phyloP scores from a whole-genome alignment of 2,329 filamentous ascomycete genomes.

The Albophoma yamanashiensis region DNA sequence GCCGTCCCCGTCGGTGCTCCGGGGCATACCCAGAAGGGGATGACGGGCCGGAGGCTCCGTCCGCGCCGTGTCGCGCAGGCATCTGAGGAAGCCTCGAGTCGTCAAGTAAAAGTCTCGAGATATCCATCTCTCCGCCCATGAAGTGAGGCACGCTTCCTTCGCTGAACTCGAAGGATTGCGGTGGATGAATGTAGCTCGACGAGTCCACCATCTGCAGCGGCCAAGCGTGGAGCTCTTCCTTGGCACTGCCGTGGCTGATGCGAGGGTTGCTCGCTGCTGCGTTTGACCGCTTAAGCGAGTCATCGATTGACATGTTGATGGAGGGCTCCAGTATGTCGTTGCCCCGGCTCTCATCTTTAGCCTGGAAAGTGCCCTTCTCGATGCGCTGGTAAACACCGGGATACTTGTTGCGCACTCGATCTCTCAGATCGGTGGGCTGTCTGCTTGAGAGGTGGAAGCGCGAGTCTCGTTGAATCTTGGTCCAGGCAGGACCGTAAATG shows the following conservation, averaged over 20 bases:
- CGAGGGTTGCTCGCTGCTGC: slow-evolving; percentile 26
- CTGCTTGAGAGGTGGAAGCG: slow-evolving; percentile 46
- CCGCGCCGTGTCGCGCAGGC: slow-evolving; percentile 14
- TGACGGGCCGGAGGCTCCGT: slow-evolving; percentile 13
- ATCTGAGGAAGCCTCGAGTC: slow-evolving; percentile 26
- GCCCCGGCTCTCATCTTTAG: slow-evolving; percentile 27
- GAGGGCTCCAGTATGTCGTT: slow-evolving; percentile 40
- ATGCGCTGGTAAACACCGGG: slow-evolving; percentile 45
- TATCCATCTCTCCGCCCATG: slow-evolving; percentile 48
- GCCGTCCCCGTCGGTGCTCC: slow-evolving; percentile 9
- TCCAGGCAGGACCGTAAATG: slow-evolving; percentile 53
- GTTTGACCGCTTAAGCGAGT: slow-evolving; percentile 28
- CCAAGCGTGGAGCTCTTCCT: slow-evolving; percentile 38
- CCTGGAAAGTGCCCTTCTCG: slow-evolving; percentile 41
- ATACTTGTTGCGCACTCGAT: slow-evolving; percentile 54
- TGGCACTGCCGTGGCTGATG: slow-evolving; percentile 28
- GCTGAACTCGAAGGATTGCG: slow-evolving; percentile 30
- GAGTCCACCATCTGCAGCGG: slow-evolving; percentile 23
- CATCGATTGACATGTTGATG: slow-evolving; percentile 37
- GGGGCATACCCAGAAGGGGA: slow-evolving; percentile 9
- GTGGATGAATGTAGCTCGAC: slow-evolving; percentile 12
- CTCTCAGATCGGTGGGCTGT: slow-evolving; percentile 52
- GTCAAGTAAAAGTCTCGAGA: slow-evolving; percentile 48
- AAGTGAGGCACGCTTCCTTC: slow-evolving; percentile 29
- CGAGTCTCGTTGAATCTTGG: slow-evolving; percentile 51